Conservation (phyloP, 371 early-diverging fungal species). For the Apophysomyces ossiformis region DNA sequence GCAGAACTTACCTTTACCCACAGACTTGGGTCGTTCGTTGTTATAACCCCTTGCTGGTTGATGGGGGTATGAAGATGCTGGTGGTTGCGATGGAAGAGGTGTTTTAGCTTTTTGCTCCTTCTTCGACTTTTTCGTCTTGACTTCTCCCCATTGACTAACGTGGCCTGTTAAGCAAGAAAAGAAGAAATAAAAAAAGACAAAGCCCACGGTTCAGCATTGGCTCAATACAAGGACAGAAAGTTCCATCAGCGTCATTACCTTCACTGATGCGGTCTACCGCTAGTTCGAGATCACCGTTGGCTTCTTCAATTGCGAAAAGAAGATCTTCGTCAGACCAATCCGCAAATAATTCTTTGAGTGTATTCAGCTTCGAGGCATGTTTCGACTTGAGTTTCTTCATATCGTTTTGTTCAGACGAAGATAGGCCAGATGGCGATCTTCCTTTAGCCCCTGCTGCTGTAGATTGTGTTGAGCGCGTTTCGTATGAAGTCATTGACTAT, state of each 20-base stretch:
- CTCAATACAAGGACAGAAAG: no score
- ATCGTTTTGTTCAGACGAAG: conserved; percentile 60
- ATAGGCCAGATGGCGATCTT: conserved; percentile 11
- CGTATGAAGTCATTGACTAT: conserved; percentile 16
- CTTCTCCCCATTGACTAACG: conserved; percentile 90
- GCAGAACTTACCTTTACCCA: conserved; percentile 30
- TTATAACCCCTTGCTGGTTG: conserved; percentile 18
- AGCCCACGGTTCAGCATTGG: no score
- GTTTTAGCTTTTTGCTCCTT: conserved; percentile 52
- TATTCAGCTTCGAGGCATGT: conserved; percentile 69
- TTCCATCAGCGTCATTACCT: conserved; percentile 57
- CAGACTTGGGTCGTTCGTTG: conserved; percentile 21
- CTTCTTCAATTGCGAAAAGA: conserved; percentile 83
- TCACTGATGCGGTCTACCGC: conserved; percentile 85
- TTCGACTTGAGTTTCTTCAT: conserved; percentile 67
- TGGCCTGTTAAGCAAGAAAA: conserved; percentile 57
- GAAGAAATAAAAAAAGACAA: no score
- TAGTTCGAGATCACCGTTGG: conserved; percentile 82
- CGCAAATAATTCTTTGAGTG: conserved; percentile 82
- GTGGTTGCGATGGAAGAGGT: conserved; percentile 24
- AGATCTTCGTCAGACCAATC: conserved; percentile 94
- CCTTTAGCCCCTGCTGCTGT: conserved; percentile 13
- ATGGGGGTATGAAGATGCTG: conserved; percentile 18
- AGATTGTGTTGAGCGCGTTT: conserved; percentile 13
- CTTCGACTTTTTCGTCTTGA: conserved; percentile 78